A percentile compares a stretch with the other conserved stretches of the same genome.
Evolutionary conservation across 1,139 yeast genomes (phyloP).

Genomic region (Yamadazyma membranifaciens): DNA sequence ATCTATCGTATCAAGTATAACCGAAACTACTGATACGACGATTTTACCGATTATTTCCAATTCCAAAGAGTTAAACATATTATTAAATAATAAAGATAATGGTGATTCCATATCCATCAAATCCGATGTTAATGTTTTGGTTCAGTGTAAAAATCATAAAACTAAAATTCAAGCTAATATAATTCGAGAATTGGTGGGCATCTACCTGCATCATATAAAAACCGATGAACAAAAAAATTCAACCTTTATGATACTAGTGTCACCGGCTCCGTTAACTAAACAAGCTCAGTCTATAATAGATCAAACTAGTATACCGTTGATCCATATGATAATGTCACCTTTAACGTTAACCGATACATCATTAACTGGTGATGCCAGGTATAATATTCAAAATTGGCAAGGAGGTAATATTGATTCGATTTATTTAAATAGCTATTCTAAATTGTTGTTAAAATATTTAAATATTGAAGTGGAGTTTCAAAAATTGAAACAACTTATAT

Average conservation of each 20-base stretch:
- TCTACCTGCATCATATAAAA: conserved; percentile 43
- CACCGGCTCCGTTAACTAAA: conserved; percentile 59
- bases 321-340: conserved; percentile 46
- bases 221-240: conserved; percentile 17
- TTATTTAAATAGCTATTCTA: conserved; percentile 46
- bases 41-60: conserved; percentile 16
- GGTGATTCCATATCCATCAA: conserved; percentile 19
- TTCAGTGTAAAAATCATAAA: conserved; percentile 58
- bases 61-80: conserved; percentile 16
- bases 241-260: conserved; percentile 42
- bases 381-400: conserved; percentile 38
- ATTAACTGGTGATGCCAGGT: conserved; percentile 14
- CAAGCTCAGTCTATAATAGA: conserved; percentile 61
- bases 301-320: conserved; percentile 51
- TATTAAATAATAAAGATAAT: conserved; percentile 7
- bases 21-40: not conserved
- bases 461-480: conserved; percentile 27
- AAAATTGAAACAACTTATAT: conserved; percentile 11
- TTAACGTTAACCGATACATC: conserved; percentile 13
- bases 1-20: conserved; percentile 3
- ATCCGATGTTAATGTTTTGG: conserved; percentile 36
- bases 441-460: conserved; percentile 40
- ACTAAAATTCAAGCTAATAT: conserved; percentile 50
- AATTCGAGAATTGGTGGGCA: conserved; percentile 60
- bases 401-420: conserved; percentile 39